Evolutionary conservation across 495 filamentous ascomycete genomes (phyloP).

Genomic region (Aspergillus baeticus): DNA sequence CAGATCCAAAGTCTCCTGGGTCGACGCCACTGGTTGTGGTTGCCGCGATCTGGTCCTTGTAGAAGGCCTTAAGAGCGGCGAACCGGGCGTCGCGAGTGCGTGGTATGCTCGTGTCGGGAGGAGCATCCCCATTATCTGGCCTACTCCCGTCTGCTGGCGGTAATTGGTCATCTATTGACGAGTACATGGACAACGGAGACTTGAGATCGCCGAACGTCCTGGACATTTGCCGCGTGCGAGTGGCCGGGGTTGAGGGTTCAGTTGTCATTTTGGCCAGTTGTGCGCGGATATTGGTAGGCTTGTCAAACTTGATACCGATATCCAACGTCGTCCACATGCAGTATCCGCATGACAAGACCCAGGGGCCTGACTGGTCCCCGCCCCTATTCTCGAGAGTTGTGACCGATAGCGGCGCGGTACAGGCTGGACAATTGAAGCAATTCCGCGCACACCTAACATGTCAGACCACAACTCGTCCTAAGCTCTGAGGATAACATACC

Average conservation of each 20-base stretch:
- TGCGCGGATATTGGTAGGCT: constrained; percentile 76
- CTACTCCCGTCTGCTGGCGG: constrained; percentile 12
- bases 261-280: constrained; percentile 62
- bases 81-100: constrained; percentile 42
- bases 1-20: constrained; percentile 50
- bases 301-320: constrained; percentile 87
- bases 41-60: constrained; percentile 66
- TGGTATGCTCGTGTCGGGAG: constrained; percentile 21
- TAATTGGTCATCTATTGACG: constrained; percentile 35
- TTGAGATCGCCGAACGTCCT: constrained; percentile 38
- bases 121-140: constrained; percentile 10
- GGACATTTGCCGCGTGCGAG: constrained; percentile 33
- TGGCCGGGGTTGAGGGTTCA: constrained; percentile 5
- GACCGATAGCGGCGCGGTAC: constrained; percentile 76
- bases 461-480: neutral
- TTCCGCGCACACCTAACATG: constrained; percentile 77
- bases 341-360: constrained; percentile 79
- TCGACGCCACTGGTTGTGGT: constrained; percentile 53
- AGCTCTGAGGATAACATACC: constrained; percentile 55
- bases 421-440: constrained; percentile 92
- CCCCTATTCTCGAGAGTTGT: constrained; percentile 56
- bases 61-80: constrained; percentile 65
- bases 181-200: constrained; percentile 38
- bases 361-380: constrained; percentile 57
- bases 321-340: constrained; percentile 91